These are phyloP conservation scores for Neophaeococcomyces mojaviensis DNA, from an alignment of 2,329 filamentous ascomycete species.

Conservation along the genomic window DNA sequence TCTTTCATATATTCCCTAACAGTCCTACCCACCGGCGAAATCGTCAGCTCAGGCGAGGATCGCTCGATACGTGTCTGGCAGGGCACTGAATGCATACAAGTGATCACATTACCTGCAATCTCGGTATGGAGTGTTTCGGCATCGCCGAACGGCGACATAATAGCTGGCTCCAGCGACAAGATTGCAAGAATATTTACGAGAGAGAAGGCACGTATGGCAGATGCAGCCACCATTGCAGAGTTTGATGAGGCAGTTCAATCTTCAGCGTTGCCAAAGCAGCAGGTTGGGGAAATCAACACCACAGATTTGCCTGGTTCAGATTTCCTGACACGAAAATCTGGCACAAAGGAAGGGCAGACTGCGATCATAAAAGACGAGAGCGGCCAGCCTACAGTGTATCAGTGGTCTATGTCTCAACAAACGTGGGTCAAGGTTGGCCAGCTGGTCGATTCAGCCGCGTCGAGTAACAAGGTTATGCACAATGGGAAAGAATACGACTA, in stretches of 20 bases:
- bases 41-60: constrained; percentile 89
- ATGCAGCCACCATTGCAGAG: constrained; percentile 57
- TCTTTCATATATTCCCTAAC: constrained; percentile 89
- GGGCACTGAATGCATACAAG: constrained; percentile 75
- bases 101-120: constrained; percentile 92
- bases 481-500: constrained; percentile 88
- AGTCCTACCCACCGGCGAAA: constrained; percentile 69
- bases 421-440: constrained; percentile 89
- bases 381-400: constrained; percentile 75
- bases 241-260: constrained; percentile 78
- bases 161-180: constrained; percentile 85
- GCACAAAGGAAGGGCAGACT: constrained; percentile 93
- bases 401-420: constrained; percentile 67
- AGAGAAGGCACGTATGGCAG: constrained; percentile 60
- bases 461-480: constrained; percentile 68
- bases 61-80: constrained; percentile 88
- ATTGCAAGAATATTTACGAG: constrained; percentile 78
- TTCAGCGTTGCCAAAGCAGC: constrained; percentile 81
- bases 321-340: constrained; percentile 71
- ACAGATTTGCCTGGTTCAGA: constrained; percentile 84
- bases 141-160: constrained; percentile 77
- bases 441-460: constrained; percentile 81
- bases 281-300: constrained; percentile 77
- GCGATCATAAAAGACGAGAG: constrained; percentile 81
- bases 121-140: constrained; percentile 93